Evolutionary conservation across 495 filamentous ascomycete genomes (phyloP).

Genomic region (Pyronema domesticum): DNA sequence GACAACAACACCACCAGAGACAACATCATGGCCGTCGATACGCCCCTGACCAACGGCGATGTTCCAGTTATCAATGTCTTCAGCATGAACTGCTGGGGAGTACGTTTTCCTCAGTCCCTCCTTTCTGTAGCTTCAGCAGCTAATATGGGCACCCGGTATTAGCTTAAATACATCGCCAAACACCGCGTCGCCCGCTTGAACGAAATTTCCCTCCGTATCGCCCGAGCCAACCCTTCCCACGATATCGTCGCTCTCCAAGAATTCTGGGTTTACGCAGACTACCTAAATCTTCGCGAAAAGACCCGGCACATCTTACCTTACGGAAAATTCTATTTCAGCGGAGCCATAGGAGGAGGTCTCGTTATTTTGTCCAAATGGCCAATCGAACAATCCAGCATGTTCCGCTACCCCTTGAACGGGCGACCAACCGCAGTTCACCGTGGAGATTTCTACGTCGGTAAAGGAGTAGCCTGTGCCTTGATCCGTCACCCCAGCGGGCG

Average conservation of each 20-base stretch:
- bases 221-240: constrained; percentile 45
- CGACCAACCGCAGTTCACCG: constrained; percentile 82
- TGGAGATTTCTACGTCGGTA: constrained; percentile 89
- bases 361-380: constrained; percentile 92
- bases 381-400: constrained; percentile 82
- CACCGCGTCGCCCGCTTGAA: constrained; percentile 59
- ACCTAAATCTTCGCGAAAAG: constrained; percentile 55
- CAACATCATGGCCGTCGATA: too few species aligned
- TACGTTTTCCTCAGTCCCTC: constrained; percentile 7
- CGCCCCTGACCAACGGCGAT: constrained; percentile 23
- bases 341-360: constrained; percentile 73
- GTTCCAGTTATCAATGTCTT: constrained; percentile 48
- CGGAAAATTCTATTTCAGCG: constrained; percentile 84
- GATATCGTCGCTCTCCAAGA: constrained; percentile 90
- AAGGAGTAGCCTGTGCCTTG: constrained; percentile 74
- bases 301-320: constrained; percentile 70
- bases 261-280: constrained; percentile 88
- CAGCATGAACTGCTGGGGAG: constrained; percentile 87
- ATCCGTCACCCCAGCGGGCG: constrained; percentile 53
- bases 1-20: too few species aligned
- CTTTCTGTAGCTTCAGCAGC: background rate
- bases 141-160: constrained; percentile 2
- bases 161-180: constrained; percentile 66
- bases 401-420: constrained; percentile 77
- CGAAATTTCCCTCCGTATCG: constrained; percentile 66